Evolutionary conservation across 73 alveolate species (phyloP).

Genomic region (Uronychia setigera): DNA sequence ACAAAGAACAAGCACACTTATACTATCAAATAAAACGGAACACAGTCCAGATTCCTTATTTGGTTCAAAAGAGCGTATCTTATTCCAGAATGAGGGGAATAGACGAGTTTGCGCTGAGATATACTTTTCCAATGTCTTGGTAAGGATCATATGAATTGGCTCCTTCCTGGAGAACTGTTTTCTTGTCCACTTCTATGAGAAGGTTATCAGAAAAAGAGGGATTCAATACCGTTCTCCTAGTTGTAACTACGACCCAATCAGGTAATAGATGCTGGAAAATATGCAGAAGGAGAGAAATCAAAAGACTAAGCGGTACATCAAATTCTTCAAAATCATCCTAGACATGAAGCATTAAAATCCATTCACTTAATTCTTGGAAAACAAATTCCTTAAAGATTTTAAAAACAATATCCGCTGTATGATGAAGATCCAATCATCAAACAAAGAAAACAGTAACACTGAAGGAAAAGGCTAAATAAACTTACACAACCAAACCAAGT

Average conservation of each 20-base stretch:
- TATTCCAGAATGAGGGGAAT: too few species aligned
- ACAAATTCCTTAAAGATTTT: not conserved
- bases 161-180: not conserved
- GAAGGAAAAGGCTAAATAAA: not conserved
- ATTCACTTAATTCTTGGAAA: not conserved
- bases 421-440: not conserved
- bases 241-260: not conserved
- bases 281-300: not conserved
- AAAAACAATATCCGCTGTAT: not conserved
- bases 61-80: too few species aligned
- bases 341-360: not conserved
- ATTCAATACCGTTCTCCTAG: not conserved
- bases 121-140: not conserved
- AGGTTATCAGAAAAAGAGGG: not conserved
- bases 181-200: not conserved
- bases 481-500: not conserved
- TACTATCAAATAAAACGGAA: too few species aligned
- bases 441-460: not conserved
- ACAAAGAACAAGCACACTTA: too few species aligned
- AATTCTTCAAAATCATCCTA: not conserved
- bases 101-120: not conserved
- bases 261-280: not conserved
- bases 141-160: not conserved
- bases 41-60: too few species aligned
- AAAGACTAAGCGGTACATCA: not conserved